Evolutionary conservation across 768 basidiomycete species (phyloP).

Genomic region (Termitomyces sp.): DNA sequence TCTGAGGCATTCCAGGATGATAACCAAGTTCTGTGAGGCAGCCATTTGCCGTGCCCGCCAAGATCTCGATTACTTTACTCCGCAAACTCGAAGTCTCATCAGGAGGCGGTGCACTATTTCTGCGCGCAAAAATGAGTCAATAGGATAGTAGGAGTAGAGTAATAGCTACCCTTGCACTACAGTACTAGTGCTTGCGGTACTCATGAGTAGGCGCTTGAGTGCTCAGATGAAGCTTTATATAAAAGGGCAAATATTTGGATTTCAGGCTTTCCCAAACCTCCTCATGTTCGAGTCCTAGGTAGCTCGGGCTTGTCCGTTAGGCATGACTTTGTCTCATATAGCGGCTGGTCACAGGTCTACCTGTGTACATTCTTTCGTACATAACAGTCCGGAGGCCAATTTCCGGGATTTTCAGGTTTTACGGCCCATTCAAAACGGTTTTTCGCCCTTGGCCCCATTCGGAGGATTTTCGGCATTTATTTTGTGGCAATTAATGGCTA

Average conservation of each 20-base stretch:
- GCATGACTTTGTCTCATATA: no score
- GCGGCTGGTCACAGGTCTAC: no score
- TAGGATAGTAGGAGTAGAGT: neutral
- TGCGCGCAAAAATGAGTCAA: neutral
- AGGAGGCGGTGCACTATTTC: constrained; percentile 2
- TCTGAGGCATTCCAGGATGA: constrained; percentile 37
- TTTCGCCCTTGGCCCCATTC: neutral
- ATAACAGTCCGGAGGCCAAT: neutral
- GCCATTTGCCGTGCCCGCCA: constrained; percentile 41
- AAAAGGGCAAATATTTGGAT: neutral
- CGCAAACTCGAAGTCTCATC: constrained; percentile 23
- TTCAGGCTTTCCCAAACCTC: constrained; percentile 1
- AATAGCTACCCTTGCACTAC: constrained; percentile 8
- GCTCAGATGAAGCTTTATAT: neutral
- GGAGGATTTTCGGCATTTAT: neutral
- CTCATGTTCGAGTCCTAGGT: neutral
- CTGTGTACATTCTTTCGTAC: no score
- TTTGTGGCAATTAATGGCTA: neutral
- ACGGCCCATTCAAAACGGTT: neutral
- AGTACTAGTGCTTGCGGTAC: constrained; percentile 1
- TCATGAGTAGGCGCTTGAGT: constrained; percentile 5
- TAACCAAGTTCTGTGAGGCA: constrained; percentile 48
- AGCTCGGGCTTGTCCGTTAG: no score
- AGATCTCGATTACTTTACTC: constrained; percentile 38
- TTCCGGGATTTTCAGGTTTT: neutral